phyloP scores from a whole-genome alignment of 257 asterid species.

The Agastache rugosa region DNA sequence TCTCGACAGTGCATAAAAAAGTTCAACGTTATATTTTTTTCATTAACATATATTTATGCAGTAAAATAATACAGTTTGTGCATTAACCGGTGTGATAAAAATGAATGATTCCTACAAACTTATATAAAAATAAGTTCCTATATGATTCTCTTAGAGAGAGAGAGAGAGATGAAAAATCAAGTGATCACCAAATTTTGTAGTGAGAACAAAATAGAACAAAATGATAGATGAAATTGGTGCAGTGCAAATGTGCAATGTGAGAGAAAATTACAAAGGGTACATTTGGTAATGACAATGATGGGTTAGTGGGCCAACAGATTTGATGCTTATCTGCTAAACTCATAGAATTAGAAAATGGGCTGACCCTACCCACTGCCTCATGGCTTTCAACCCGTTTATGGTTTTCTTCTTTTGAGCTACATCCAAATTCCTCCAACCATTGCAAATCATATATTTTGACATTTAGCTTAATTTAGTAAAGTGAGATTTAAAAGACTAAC shows the following conservation, averaged over 20 bases:
- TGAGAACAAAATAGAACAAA: no score
- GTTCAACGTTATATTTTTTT: no score
- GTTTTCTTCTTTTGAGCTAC: constrained; percentile 1
- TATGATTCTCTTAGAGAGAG: no score
- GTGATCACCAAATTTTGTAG: constrained; percentile 1
- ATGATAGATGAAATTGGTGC: not conserved
- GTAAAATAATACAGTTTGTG: no score
- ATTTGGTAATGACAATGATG: not conserved
- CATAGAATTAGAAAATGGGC: not conserved
- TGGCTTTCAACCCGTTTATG: not conserved
- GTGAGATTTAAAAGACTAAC: not conserved
- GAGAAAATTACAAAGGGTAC: constrained; percentile 14
- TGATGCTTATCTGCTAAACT: not conserved
- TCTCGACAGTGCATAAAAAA: no score
- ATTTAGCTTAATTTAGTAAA: not conserved
- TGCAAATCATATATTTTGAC: not conserved
- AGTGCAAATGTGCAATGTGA: not conserved
- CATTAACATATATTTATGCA: no score
- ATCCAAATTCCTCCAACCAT: not conserved
- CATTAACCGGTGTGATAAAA: no score
- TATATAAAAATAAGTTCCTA: no score
- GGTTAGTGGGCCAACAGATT: not conserved
- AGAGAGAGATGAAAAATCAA: not conserved
- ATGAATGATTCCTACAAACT: no score
- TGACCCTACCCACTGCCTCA: not conserved